Evolutionary conservation across 306 rosid genomes (phyloP).

Genomic region (Geum urbanum): DNA sequence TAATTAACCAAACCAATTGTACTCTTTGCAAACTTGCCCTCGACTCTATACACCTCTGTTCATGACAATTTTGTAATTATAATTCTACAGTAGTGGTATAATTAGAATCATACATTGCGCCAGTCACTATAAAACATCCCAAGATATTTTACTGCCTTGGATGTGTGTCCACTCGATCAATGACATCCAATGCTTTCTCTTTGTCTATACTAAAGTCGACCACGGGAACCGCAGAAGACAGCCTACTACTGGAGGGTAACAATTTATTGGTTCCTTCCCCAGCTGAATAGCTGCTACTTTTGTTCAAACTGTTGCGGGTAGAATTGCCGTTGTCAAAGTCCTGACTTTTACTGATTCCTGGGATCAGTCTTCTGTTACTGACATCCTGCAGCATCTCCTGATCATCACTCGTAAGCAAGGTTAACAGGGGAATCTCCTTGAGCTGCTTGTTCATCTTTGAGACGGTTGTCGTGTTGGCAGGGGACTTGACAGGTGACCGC

Average conservation of each 20-base stretch:
- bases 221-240: constrained; percentile 45
- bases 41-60: neutral
- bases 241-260: constrained; percentile 40
- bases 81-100: neutral
- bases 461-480: constrained; percentile 15
- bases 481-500: constrained; percentile 32
- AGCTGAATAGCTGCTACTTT: constrained; percentile 58
- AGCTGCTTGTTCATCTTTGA: constrained; percentile 31
- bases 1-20: neutral
- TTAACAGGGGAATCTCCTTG: neutral
- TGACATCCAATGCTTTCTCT: constrained; percentile 61
- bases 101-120: neutral
- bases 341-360: constrained; percentile 61
- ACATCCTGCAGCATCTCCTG: constrained; percentile 49
- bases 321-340: constrained; percentile 43
- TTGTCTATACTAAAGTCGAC: constrained; percentile 50
- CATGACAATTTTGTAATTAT: neutral
- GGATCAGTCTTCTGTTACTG: constrained; percentile 31
- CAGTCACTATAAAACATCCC: neutral
- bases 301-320: constrained; percentile 32
- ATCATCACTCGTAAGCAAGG: constrained; percentile 47
- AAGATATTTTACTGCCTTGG: neutral
- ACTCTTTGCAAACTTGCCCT: neutral
- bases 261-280: constrained; percentile 41
- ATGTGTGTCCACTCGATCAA: constrained; percentile 51